These are phyloP conservation scores for Leccinellum luteum DNA, from an alignment of 768 basidiomycete genomes.

Conservation along the genomic window DNA sequence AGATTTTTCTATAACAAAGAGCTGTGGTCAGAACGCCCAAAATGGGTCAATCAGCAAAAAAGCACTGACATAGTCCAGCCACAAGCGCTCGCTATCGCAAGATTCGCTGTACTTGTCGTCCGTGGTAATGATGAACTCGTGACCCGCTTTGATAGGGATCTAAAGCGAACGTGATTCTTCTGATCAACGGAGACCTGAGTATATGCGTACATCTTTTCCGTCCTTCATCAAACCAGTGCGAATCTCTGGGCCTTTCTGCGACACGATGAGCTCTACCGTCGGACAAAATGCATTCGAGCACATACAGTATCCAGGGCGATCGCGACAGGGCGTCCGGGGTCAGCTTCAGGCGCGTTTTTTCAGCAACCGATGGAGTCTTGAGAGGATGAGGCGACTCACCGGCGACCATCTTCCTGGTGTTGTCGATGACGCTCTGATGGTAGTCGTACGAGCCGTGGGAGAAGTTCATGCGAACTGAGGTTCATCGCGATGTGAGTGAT, in stretches of 20 bases:
- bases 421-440: constrained; percentile 99
- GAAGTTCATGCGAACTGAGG: constrained; percentile 98
- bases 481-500: constrained; percentile 9
- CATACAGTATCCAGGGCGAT: constrained; percentile 96
- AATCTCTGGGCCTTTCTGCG: constrained; percentile 98
- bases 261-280: constrained; percentile 7
- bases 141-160: constrained; percentile 84
- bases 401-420: constrained; percentile 83
- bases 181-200: constrained; percentile 1
- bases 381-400: constrained; percentile 42
- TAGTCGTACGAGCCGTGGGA: constrained; percentile 99
- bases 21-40: background rate
- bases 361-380: background rate
- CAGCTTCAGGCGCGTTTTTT: constrained; percentile 33
- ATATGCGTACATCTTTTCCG: constrained; percentile 71
- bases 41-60: background rate
- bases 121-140: constrained; percentile 89
- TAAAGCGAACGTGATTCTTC: constrained; percentile 30
- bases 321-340: constrained; percentile 86
- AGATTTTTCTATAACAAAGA: constrained; percentile 65
- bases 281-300: constrained; percentile 7
- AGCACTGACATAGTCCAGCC: constrained; percentile 85
- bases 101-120: constrained; percentile 76
- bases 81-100: constrained; percentile 84
- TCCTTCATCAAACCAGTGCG: constrained; percentile 92